Base-by-base conservation (phyloP, 495 filamentous ascomycete genomes). In the Penicillium lagena region DNA sequence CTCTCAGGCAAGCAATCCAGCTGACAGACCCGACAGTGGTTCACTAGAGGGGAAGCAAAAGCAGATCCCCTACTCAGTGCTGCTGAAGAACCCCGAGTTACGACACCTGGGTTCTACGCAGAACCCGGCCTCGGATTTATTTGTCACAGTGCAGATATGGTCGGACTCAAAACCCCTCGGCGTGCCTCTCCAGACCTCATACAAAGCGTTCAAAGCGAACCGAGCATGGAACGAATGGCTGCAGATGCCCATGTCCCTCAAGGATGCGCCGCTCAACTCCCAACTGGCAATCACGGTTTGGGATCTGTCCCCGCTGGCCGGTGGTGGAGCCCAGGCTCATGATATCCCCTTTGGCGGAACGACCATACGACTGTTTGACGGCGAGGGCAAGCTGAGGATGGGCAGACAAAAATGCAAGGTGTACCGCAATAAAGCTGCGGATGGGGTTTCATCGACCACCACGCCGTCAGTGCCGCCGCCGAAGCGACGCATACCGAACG, bases 151-250 rank as follows among this genome's bases (percentile, higher is more conserved):
- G 12, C 94, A 96, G 65, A 70, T 96, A 56, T 99, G 90, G 83
- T 89, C 94, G 9, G 90, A 95, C 52, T 95, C 89, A 12, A 97
- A 99, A 58, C 89, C 93, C 11, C 64, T 97, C 47, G 91, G 90
- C 1, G 87, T 96, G 1, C 87, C 89, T 0, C 72, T 95, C 9
- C 90, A 96, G 62, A 99, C 94, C 9, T 75, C 87, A 11, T 97
- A 96, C 70, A 95, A 86, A 60, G 62, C 85, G 2, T 96, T 97
- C 54, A 90, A 89, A 55, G 75, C 72, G 17, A 76, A 80, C 40
- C 80, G 94, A 54, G 77, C 69, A 56, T 99, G 93, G 93, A 90
- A 91, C 59, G 93, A 99, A 68, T 99, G 94, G 94, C 77, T 99
- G 27, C 80, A 81, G 9, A 65, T 99, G 37, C 91, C 94, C 10